phyloP scores from a whole-genome alignment of 306 rosid genomes.

The Trifolium pratense region DNA sequence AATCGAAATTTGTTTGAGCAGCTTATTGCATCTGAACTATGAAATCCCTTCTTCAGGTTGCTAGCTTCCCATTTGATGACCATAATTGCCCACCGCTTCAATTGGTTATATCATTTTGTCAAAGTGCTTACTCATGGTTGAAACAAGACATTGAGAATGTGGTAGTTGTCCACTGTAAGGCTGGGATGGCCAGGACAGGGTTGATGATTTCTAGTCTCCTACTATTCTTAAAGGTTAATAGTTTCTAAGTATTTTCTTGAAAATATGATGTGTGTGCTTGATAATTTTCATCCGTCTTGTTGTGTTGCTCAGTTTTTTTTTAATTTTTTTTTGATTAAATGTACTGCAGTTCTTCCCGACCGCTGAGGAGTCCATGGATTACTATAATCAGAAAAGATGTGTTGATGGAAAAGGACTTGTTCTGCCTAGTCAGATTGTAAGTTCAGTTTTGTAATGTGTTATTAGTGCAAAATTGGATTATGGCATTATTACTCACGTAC shows the following conservation, averaged over 20 bases:
- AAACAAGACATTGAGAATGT: slow-evolving; percentile 96
- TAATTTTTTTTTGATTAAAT: slow-evolving; percentile 35
- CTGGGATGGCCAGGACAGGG: slow-evolving; percentile 99
- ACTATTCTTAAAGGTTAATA: slow-evolving; percentile 76
- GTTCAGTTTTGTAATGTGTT: slow-evolving; percentile 47
- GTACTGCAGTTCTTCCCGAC: slow-evolving; percentile 90
- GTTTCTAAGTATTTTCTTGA: slow-evolving; percentile 32
- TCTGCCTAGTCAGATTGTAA: slow-evolving; percentile 98
- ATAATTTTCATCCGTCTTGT: slow-evolving; percentile 29
- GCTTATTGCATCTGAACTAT: slow-evolving; percentile 39
- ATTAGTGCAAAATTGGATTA: slow-evolving; percentile 29
- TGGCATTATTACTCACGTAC: slow-evolving; percentile 27
- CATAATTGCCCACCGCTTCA: slow-evolving; percentile 95
- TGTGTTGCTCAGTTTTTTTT: slow-evolving; percentile 28
- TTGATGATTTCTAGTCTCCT: slow-evolving; percentile 98
- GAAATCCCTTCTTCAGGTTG: slow-evolving; percentile 67
- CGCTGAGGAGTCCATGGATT: slow-evolving; percentile 95
- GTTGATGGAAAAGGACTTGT: slow-evolving; percentile 92
- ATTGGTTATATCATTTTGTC: slow-evolving; percentile 84
- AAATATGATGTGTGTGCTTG: slow-evolving; percentile 19
- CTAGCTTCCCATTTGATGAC: slow-evolving; percentile 95
- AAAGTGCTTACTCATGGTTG: slow-evolving; percentile 97
- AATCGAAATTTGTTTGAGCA: slow-evolving; percentile 24
- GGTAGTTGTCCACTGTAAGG: slow-evolving; percentile 98
- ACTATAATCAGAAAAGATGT: slow-evolving; percentile 97